Conservation (phyloP, 192 early-diverging fungal species). For the Spizellomyces punctatus region DNA sequence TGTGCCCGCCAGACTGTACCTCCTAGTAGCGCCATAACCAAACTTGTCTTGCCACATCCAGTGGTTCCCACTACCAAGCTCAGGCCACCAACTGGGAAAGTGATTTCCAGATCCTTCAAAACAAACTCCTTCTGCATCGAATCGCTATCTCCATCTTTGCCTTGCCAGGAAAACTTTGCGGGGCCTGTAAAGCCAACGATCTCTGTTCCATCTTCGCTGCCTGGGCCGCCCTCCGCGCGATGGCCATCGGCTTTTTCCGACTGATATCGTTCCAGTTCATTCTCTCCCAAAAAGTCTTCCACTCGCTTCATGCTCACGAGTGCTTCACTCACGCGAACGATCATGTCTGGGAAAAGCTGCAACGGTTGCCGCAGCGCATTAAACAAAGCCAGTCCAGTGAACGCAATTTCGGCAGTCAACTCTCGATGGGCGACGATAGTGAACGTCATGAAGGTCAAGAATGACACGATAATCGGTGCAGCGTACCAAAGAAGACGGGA, state of each 20-base stretch:
- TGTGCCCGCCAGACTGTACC: too few relatives aligned
- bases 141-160: background rate
- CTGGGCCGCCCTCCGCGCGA: background rate
- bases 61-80: conserved; percentile 80
- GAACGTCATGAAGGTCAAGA: conserved; percentile 61
- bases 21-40: conserved; percentile 80
- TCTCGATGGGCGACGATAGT: conserved; percentile 56
- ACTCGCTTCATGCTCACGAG: conserved; percentile 64
- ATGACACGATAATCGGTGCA: conserved; percentile 56
- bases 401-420: conserved; percentile 70
- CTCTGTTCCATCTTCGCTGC: background rate
- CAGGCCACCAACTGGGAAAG: conserved; percentile 40
- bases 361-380: conserved; percentile 61
- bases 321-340: conserved; percentile 55
- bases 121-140: conserved; percentile 37
- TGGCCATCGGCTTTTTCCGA: background rate
- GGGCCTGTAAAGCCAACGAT: conserved; percentile 15
- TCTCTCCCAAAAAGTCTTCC: conserved; percentile 72
- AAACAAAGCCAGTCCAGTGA: conserved; percentile 67
- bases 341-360: conserved; percentile 58
- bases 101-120: conserved; percentile 24
- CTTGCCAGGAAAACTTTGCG: conserved; percentile 14
- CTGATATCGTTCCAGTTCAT: conserved; percentile 58
- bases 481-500: conserved; percentile 32
- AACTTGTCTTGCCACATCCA: conserved; percentile 83